Evolutionary conservation across 2,329 filamentous ascomycete genomes (phyloP), one percentile per base, ranked within the genome.

Genomic region (Stagonosporopsis tanaceti): DNA sequence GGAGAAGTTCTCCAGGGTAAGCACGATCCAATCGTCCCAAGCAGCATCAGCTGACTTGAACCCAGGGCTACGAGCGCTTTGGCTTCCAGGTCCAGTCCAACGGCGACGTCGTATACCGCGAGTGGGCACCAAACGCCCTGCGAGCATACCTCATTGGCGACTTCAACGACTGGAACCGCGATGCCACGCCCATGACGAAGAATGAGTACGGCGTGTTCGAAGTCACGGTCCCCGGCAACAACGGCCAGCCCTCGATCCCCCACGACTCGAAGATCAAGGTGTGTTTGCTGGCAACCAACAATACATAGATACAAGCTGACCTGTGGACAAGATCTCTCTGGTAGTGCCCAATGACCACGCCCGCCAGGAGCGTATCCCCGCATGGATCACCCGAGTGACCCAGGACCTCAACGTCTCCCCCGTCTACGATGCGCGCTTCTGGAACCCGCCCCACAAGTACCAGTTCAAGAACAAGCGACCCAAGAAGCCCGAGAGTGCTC

Each of bases 211-310:
- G 95, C 4, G 89, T 96, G 27, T 99, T 94, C 80, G 90, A 96
- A 72, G 87, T 97, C 50, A 85, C 82, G 1, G 68, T 99, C 8
- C 90, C 91, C 11, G 86, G 90, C 44, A 85, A 85, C 56, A 79
- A 92, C 71, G 93, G 93, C 32, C 80, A 90, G 60, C 84, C 92
- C 41, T 89, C 88, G 4, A 97, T 99, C 70, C 85, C 89, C 46
- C 95, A 99, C 80, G 92, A 97, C 66, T 96, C 93, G 68, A 99
- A 97, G 80, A 79, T 99, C 79, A 99, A 99, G 89, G 94, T 93
- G 74, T 60, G 78, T 60, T 47, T 58, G 34, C 51, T 17, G 5
- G 14, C 11, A 32, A 39, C 14, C 20, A 15, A 17, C 3, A 30
- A 2, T 4, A 3, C 11, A 42, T 9, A 22, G 27, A 40, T n/a